These are phyloP conservation scores for Paxillus involutus DNA, from an alignment of 768 basidiomycete genomes.

Conservation along the genomic window DNA sequence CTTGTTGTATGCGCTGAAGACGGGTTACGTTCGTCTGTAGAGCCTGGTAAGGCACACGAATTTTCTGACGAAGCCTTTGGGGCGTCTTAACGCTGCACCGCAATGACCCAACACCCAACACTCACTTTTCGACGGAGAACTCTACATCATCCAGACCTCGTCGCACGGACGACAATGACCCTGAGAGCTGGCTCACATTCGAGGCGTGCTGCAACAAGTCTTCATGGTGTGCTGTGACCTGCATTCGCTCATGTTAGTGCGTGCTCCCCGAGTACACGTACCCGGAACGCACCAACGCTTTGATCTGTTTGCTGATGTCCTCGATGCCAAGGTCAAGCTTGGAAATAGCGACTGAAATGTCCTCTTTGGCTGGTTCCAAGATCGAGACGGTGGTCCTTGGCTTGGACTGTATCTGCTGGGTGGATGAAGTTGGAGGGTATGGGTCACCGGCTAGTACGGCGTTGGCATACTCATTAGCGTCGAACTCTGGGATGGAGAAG, in stretches of 20 bases:
- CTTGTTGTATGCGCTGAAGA: conserved; percentile 77
- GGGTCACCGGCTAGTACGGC: conserved; percentile 82
- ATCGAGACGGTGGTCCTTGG: conserved; percentile 22
- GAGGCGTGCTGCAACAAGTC: conserved; percentile 82
- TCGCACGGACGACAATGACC: conserved; percentile 65
- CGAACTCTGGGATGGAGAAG: conserved; percentile 75
- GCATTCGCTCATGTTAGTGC: not conserved
- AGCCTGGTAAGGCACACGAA: conserved; percentile 78
- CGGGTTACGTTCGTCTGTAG: conserved; percentile 70
- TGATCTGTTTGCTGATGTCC: conserved; percentile 89
- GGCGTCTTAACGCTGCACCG: not conserved
- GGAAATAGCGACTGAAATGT: conserved; percentile 85
- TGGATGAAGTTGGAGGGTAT: conserved; percentile 51
- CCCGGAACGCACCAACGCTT: conserved; percentile 60
- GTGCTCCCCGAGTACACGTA: no score
- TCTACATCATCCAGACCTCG: conserved; percentile 74
- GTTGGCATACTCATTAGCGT: conserved; percentile 89
- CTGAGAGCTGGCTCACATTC: conserved; percentile 66
- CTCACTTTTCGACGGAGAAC: conserved; percentile 73
- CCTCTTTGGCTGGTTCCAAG: conserved; percentile 71
- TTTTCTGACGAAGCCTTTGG: conserved; percentile 76
- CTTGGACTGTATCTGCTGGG: conserved; percentile 29
- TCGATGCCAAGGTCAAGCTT: conserved; percentile 88
- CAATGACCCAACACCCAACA: not conserved
- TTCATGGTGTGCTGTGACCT: conserved; percentile 86